Conservation (phyloP, 2,329 filamentous ascomycete genomes). For the Neopestalotiopsis sp. region DNA sequence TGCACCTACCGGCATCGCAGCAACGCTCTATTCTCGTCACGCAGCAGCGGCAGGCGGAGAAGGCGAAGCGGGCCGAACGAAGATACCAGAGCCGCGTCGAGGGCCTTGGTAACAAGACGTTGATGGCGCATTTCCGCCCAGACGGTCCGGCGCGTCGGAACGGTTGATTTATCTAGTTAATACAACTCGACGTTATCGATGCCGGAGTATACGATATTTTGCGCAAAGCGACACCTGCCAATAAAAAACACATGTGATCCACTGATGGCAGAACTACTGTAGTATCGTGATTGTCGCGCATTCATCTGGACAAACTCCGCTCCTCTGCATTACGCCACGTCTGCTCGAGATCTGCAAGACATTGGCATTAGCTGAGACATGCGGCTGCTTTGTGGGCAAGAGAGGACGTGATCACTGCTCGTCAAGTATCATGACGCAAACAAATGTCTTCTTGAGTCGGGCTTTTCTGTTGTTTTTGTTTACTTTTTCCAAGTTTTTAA, state of each 20-base stretch:
- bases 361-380: neutral
- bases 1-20: slow-evolving; percentile 36
- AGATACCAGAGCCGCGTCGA: slow-evolving; percentile 28
- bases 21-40: slow-evolving; percentile 34
- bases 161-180: neutral
- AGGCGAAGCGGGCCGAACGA: slow-evolving; percentile 27
- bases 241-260: neutral
- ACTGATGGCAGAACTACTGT: neutral
- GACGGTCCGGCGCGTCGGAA: slow-evolving; percentile 5
- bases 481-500: neutral
- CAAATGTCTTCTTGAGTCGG: neutral
- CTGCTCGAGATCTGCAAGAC: neutral
- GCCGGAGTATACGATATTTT: neutral
- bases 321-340: neutral
- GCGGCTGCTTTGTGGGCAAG: neutral
- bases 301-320: neutral
- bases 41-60: slow-evolving; percentile 35
- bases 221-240: neutral
- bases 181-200: neutral
- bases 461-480: neutral
- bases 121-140: slow-evolving; percentile 27
- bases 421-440: neutral
- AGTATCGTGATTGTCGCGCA: neutral
- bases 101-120: slow-evolving; percentile 28
- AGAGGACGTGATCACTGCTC: neutral